Evolutionary conservation across 2,329 filamentous ascomycete species (phyloP), one percentile per base, ranked within the genome.

Genomic region (Pezicula neosporulosa): DNA sequence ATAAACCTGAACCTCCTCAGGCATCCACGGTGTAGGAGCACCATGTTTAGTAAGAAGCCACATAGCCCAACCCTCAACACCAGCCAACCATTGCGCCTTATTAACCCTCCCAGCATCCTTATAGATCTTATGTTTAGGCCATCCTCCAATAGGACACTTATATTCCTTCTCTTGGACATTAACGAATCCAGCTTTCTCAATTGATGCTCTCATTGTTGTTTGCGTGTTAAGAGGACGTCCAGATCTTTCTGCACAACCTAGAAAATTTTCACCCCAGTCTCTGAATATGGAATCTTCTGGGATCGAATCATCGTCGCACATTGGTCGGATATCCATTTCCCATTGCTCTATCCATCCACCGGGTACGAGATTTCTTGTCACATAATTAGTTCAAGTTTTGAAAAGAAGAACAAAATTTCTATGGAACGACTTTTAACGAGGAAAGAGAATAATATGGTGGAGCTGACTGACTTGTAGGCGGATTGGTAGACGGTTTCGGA

Each of bases 81-180:
- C 63, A 30, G 61, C 44, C 15, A 55, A 57, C 63, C 63, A 65
- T n/a, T 66, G 63, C 3, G 53, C 56, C 27, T 44, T 50, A 24
- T 24, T 42, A 3, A 42, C 38, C n/a, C 38, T 42, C 9, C 38
- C 38, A 6, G 38, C 38, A 24, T 73, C 67, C 53, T 71, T 74
- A 37, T 76, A 66, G 15, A 62, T 70, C n/a, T 68, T 62, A 45
- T 80, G 72, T 44, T 64, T 69, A 10, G 43, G 35, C 52, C 52
- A 54, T 16, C 36, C 48, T 30, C 37, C 42, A 35, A 60, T 56
- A 2, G 58, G 58, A 54, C 56, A 58, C 30, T 57, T 54, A 37
- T 48, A 56, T 48, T 43, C 42, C 18, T 21, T 47, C 42, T 60
- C 58, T 21, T 48, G 46, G 5, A 60, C 55, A 16, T 59, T 55